Evolutionary conservation across 129 eudicot species (phyloP).

Genomic region (Saussurea involucrata): DNA sequence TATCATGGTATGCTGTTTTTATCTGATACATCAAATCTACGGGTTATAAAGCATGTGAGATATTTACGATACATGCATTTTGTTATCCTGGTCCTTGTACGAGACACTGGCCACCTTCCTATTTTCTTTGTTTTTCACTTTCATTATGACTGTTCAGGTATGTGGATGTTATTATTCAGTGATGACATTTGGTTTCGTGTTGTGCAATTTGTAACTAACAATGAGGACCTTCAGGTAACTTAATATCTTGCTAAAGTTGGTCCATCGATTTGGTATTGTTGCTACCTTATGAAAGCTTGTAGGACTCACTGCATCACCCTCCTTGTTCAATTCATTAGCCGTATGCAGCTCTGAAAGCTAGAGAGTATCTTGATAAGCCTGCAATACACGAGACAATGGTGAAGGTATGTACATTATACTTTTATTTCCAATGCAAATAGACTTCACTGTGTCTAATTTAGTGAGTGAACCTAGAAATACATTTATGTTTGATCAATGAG

Average conservation of each 20-base stretch:
- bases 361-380: no score
- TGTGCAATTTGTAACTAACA: conserved; percentile 88
- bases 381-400: no score
- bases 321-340: conserved; percentile 48
- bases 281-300: not conserved
- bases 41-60: not conserved
- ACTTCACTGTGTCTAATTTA: no score
- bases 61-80: not conserved
- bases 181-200: conserved; percentile 97
- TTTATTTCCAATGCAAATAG: no score
- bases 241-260: not conserved
- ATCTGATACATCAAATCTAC: not conserved
- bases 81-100: no score
- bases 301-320: not conserved
- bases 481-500: no score
- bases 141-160: no score
- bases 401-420: no score
- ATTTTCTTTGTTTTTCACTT: no score
- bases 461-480: no score
- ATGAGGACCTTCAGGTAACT: conserved; percentile 77
- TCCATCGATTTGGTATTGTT: not conserved
- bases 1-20: conserved; percentile 71
- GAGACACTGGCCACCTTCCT: no score
- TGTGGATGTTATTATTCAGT: conserved; percentile 92
- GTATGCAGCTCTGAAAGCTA: no score